Conservation (phyloP, 441 rosid genomes). For the Erodium trifolium region DNA sequence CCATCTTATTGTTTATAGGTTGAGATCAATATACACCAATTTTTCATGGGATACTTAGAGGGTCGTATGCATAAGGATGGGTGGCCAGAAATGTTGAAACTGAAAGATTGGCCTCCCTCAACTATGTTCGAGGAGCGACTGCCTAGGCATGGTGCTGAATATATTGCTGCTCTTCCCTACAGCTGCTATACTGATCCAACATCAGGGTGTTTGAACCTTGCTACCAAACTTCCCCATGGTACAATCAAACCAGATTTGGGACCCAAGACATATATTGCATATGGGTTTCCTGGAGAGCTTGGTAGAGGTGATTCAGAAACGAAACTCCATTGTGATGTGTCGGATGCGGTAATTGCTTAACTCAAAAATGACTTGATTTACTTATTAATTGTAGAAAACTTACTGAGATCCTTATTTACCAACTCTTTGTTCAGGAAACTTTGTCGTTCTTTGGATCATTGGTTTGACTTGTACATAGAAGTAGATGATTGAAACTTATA, state of each 20-base stretch:
- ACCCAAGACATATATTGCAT: conserved; percentile 93
- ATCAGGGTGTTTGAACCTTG: conserved; percentile 78
- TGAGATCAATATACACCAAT: conserved; percentile 46
- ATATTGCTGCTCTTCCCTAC: conserved; percentile 74
- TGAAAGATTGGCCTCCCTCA: conserved; percentile 96
- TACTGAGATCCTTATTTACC: neutral
- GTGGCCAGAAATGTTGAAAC: conserved; percentile 97
- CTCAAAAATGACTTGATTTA: neutral
- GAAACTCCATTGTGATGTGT: conserved; percentile 85
- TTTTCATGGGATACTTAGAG: conserved; percentile 69
- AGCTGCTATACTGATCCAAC: conserved; percentile 75
- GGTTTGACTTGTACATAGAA: conserved; percentile 4
- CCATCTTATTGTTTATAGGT: conserved; percentile 29
- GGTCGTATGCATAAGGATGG: conserved; percentile 64
- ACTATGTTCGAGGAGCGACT: conserved; percentile 74
- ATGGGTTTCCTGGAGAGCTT: conserved; percentile 62
- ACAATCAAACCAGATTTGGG: conserved; percentile 84
- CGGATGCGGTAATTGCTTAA: conserved; percentile 66
- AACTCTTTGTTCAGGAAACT: conserved; percentile 14
- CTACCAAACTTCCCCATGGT: conserved; percentile 57
- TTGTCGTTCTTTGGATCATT: neutral
- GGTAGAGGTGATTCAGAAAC: conserved; percentile 96
- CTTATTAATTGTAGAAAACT: neutral
- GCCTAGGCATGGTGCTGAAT: conserved; percentile 92
- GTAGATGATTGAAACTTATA: neutral